These are phyloP conservation scores for Salicornia ramosissima DNA, from an alignment of 148 eudicot genomes.

Conservation along the genomic window DNA sequence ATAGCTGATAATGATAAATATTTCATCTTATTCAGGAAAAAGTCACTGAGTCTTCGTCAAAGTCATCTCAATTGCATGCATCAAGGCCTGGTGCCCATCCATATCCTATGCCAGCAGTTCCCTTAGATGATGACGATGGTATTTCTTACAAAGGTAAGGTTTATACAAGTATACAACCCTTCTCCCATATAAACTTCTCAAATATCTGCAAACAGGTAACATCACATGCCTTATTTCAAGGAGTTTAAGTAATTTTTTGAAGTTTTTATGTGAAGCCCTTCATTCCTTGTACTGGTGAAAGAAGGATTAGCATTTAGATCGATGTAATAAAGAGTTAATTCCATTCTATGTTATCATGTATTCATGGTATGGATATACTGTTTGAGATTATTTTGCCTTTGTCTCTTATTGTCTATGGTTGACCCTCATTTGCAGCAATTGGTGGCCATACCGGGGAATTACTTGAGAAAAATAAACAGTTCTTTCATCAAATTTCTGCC, in stretches of 20 bases:
- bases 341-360: no score
- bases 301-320: background rate
- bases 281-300: background rate
- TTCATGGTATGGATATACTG: slow-evolving; percentile 3
- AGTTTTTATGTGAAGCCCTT: no score
- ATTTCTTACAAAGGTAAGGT: slow-evolving; percentile 59
- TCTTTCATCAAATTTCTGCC: slow-evolving; percentile 66
- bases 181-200: background rate
- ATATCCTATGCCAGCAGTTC: slow-evolving; percentile 44
- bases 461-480: slow-evolving; percentile 83
- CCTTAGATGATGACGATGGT: slow-evolving; percentile 75
- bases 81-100: slow-evolving; percentile 56
- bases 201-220: background rate
- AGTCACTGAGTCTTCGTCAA: slow-evolving; percentile 58
- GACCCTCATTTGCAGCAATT: slow-evolving; percentile 58
- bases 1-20: background rate
- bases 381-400: background rate
- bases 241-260: no score
- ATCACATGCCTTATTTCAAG: background rate
- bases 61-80: slow-evolving; percentile 50
- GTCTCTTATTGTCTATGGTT: background rate
- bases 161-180: background rate
- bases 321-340: background rate
- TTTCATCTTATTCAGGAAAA: slow-evolving; percentile 52
- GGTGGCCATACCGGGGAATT: slow-evolving; percentile 82